These are phyloP conservation scores for Beauveria medogensis DNA, from an alignment of 2,329 filamentous ascomycete species.

Conservation along the genomic window DNA sequence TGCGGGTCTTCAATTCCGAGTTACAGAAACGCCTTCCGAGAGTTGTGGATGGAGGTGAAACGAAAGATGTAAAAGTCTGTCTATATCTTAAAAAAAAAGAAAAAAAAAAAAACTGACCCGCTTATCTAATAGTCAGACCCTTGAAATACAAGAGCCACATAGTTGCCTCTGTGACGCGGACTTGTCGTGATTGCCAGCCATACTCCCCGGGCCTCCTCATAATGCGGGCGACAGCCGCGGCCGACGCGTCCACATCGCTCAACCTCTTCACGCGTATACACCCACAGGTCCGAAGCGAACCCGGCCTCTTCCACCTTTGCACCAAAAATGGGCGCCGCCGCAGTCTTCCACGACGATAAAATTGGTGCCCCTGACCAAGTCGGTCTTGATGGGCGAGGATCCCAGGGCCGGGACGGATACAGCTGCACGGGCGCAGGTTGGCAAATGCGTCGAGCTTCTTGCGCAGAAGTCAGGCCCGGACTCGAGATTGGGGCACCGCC, in stretches of 20 bases:
- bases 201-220: slow-evolving; percentile 18
- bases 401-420: slow-evolving; percentile 30
- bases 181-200: slow-evolving; percentile 31
- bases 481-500: slow-evolving; percentile 32
- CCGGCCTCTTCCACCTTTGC: slow-evolving; percentile 35
- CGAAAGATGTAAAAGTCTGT: no score
- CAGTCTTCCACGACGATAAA: slow-evolving; percentile 43
- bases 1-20: neutral
- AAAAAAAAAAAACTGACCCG: no score
- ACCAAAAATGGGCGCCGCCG: slow-evolving; percentile 41
- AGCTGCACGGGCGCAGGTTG: slow-evolving; percentile 40
- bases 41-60: neutral
- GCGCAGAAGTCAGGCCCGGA: slow-evolving; percentile 31
- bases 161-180: slow-evolving; percentile 19
- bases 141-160: neutral
- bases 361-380: slow-evolving; percentile 35
- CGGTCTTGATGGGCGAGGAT: slow-evolving; percentile 36
- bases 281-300: slow-evolving; percentile 39
- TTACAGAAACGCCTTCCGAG: neutral
- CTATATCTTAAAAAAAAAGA: no score
- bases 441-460: slow-evolving; percentile 37
- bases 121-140: neutral
- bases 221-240: slow-evolving; percentile 34
- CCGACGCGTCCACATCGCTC: slow-evolving; percentile 38
- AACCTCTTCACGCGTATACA: slow-evolving; percentile 36